These are phyloP conservation scores for Suaeda aralocaspica DNA, from an alignment of 148 eudicot genomes.

Conservation along the genomic window DNA sequence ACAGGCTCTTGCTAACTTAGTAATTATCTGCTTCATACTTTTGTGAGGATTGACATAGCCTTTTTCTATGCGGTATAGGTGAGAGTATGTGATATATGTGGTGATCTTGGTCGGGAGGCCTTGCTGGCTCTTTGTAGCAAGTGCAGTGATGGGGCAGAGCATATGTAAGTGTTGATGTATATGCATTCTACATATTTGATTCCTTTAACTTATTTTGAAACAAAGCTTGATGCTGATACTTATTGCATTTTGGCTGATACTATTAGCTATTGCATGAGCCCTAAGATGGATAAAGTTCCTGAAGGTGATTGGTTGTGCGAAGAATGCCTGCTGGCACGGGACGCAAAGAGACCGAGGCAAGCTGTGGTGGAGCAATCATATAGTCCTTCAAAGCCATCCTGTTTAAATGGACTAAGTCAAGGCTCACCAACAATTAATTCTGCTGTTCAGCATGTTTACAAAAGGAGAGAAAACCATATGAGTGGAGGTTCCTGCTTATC, in stretches of 20 bases:
- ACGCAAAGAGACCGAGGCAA: constrained; percentile 16
- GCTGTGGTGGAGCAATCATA: constrained; percentile 11
- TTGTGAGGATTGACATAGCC: constrained; percentile 9
- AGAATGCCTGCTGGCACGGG: constrained; percentile 33
- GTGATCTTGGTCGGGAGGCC: constrained; percentile 45
- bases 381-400: constrained; percentile 19
- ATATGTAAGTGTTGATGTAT: constrained; percentile 30
- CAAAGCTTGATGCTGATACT: constrained; percentile 6
- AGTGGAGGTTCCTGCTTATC: constrained; percentile 21
- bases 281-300: constrained; percentile 37
- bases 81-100: constrained; percentile 45
- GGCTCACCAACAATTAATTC: constrained; percentile 4
- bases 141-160: constrained; percentile 50
- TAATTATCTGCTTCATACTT: neutral
- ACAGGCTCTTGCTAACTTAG: neutral
- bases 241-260: constrained; percentile 7
- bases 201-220: neutral
- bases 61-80: constrained; percentile 29
- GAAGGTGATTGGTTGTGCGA: constrained; percentile 47
- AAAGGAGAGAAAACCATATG: constrained; percentile 9
- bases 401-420: constrained; percentile 14
- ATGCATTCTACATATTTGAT: neutral
- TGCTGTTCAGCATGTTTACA: constrained; percentile 16
- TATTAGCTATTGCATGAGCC: constrained; percentile 43
- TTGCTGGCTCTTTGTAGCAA: constrained; percentile 43